Base-by-base conservation (phyloP, 2,329 filamentous ascomycete species). In the Talaromyces sp. region DNA sequence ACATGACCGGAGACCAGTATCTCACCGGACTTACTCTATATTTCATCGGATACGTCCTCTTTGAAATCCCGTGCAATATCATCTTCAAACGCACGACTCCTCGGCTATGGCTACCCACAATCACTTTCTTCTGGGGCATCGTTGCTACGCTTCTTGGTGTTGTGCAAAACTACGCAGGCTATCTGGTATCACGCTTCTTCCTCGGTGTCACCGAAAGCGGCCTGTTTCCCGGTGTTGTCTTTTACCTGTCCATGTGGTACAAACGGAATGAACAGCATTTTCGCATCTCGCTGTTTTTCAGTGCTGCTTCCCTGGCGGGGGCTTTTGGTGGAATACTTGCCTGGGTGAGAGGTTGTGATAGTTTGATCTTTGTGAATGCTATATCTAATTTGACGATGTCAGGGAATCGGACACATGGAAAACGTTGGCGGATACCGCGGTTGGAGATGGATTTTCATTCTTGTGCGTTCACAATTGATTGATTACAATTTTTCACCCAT, bases 381-480 rank as follows among this genome's bases (percentile, higher is more conserved):
- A 89, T 0, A 89, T 90, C 0, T 75, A 92, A 0, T 87, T 89
- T 1, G 90, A 90, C 1, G 90, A 91, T 0, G 95, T 95, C 68
- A 90, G 89, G 46, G 91, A 90, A 94, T 96, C 64, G 90, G 90
- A 19, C 91, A 94, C 70, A 92, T 96, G 89, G 83, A 90, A 65
- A 84, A 88, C 0, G 68, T 84, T 6, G 83, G 76, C 35, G 83
- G 70, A 4, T 62, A 72, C 21, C 65, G 58, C 2, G 60, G 60
- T 31, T 61, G 60, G 60, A 54, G 57, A 46, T 61, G 60, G 83
- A 86, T 85, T 27, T 86, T 86, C 57, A 85, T 86, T 24, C 70
- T 86, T 7, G 0, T 86, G 91, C n/a, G n/a, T n/a, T n/a, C n/a
- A n/a, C n/a, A n/a, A n/a, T n/a, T n/a, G n/a, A n/a, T n/a, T n/a